Percentiles rank a stretch among this genome's conserved stretches.
Evolutionary conservation across 1,139 yeast species (phyloP).

Genomic region (Pichia sp.): DNA sequence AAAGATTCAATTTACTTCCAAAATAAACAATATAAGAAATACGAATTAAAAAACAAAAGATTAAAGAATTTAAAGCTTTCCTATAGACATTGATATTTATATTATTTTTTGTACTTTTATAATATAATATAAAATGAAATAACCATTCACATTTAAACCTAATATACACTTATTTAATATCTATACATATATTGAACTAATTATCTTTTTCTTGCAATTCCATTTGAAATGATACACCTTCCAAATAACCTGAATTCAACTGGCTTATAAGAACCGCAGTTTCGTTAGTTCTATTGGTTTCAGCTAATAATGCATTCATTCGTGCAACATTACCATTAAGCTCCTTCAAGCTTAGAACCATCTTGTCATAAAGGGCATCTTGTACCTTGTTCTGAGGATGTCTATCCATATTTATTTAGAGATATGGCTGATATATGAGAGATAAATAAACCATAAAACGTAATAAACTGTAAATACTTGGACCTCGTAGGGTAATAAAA

Average conservation of each 20-base stretch:
- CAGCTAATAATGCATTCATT: constrained; percentile 53
- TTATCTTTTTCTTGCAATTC: constrained; percentile 7
- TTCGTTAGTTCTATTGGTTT: constrained; percentile 60
- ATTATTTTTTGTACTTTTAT: no score
- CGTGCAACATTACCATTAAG: constrained; percentile 21
- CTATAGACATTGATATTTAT: neutral
- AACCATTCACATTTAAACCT: neutral
- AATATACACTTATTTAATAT: neutral
- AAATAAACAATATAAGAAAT: constrained; percentile 39
- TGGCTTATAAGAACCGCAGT: constrained; percentile 69
- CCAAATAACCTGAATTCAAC: constrained; percentile 32
- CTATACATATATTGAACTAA: neutral
- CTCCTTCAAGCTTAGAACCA: constrained; percentile 54
- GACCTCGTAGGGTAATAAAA: no score
- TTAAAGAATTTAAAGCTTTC: neutral
- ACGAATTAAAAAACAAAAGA: neutral
- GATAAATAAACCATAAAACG: no score
- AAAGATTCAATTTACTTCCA: constrained; percentile 86
- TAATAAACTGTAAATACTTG: no score
- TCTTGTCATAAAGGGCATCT: constrained; percentile 68
- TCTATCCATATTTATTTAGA: constrained; percentile 13
- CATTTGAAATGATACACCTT: constrained; percentile 13
- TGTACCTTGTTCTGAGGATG: constrained; percentile 89
- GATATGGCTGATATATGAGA: no score
- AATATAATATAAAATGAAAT: no score